phyloP scores from a whole-genome alignment of 768 basidiomycete species.

The Mycena metata region DNA sequence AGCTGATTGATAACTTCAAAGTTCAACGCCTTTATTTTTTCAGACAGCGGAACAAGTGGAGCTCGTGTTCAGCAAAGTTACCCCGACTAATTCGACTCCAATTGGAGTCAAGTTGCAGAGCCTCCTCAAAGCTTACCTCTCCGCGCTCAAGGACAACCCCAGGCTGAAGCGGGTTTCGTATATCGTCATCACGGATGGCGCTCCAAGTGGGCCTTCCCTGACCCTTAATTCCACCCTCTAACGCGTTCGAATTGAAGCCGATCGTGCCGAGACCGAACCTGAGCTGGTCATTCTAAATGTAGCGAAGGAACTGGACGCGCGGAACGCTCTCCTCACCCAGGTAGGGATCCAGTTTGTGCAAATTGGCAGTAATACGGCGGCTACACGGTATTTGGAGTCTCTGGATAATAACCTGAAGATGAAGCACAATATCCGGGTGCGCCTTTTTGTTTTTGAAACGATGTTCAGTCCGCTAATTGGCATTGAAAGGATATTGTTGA shows the following conservation, averaged over 20 bases:
- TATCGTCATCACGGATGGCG: constrained; percentile 69
- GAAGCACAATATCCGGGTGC: constrained; percentile 58
- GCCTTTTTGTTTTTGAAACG: constrained; percentile 29
- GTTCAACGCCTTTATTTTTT: constrained; percentile 40
- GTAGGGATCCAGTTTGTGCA: constrained; percentile 76
- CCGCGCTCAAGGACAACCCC: constrained; percentile 26
- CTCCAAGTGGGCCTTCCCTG: constrained; percentile 54
- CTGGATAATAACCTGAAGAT: constrained; percentile 66
- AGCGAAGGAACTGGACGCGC: constrained; percentile 61
- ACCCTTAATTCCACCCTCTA: neutral
- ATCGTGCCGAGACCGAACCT: constrained; percentile 54
- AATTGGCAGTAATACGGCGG: constrained; percentile 60
- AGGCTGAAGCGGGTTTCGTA: constrained; percentile 63
- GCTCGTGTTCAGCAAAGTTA: constrained; percentile 33
- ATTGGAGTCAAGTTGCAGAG: constrained; percentile 36
- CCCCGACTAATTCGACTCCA: constrained; percentile 33
- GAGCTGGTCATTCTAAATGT: constrained; percentile 56
- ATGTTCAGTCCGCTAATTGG: neutral
- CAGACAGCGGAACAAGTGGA: constrained; percentile 37
- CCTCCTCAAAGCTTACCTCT: constrained; percentile 34
- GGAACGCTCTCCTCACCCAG: constrained; percentile 61
- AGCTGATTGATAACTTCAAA: neutral
- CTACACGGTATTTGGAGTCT: constrained; percentile 57
- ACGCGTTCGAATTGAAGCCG: constrained; percentile 17
- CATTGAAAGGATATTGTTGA: constrained; percentile 72